Conservation (phyloP, 768 basidiomycete species). For the Russula ochroleuca region DNA sequence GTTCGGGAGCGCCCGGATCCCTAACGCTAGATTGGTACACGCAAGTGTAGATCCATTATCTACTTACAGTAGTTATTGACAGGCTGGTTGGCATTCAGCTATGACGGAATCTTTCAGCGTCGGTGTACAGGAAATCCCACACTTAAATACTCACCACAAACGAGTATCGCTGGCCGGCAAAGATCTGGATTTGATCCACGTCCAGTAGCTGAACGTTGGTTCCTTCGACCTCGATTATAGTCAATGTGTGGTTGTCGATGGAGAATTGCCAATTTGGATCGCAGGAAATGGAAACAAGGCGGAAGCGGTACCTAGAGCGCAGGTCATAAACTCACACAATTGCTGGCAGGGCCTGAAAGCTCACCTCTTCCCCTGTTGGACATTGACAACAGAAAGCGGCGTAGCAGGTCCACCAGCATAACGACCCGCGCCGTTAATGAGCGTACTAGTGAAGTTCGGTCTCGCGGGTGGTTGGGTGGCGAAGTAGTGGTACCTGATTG, state of each 20-base stretch:
- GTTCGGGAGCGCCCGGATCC: background rate
- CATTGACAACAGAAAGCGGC: background rate
- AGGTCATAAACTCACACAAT: background rate
- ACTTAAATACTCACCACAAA: background rate
- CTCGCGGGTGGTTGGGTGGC: too few species aligned
- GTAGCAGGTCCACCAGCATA: background rate
- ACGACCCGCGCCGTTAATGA: background rate
- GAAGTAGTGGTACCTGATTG: background rate
- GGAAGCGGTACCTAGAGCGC: background rate
- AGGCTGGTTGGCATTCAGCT: background rate
- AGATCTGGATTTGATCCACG: slow-evolving; percentile 44
- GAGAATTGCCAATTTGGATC: slow-evolving; percentile 41
- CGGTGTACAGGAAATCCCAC: too few species aligned
- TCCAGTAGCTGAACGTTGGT: slow-evolving; percentile 40
- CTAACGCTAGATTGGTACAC: background rate
- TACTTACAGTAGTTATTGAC: background rate
- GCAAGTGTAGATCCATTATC: too few species aligned
- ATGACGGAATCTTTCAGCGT: background rate
- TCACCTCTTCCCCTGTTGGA: slow-evolving; percentile 26
- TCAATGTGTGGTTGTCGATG: slow-evolving; percentile 37
- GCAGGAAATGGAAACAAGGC: slow-evolving; percentile 44
- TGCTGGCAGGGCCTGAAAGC: background rate
- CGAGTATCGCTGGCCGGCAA: slow-evolving; percentile 32
- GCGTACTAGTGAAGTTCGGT: background rate
- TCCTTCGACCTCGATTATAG: slow-evolving; percentile 28